A percentile compares a stretch with the other conserved stretches of the same genome.
phyloP scores from a whole-genome alignment of 345 rosid species.

The Populus euphratica region DNA sequence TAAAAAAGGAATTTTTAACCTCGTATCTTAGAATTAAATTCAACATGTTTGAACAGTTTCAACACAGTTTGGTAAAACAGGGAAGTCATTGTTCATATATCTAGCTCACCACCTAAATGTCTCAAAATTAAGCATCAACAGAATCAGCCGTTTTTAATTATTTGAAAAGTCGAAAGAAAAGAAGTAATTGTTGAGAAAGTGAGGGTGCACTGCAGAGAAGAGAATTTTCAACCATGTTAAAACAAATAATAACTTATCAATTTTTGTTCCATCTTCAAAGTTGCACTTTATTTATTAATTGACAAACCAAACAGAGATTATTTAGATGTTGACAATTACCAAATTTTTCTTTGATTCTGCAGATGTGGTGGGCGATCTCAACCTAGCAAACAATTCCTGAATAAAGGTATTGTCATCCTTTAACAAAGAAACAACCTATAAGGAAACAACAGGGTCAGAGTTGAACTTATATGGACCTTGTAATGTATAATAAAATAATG shows the following conservation, averaged over 20 bases:
- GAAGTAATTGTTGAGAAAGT: background rate
- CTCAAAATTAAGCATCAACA: background rate
- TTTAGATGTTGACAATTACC: constrained; percentile 37
- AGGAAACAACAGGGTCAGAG: constrained; percentile 17
- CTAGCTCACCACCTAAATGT: background rate
- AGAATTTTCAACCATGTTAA: background rate
- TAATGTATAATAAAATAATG: background rate
- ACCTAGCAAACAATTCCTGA: constrained; percentile 76
- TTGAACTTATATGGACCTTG: background rate
- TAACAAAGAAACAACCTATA: constrained; percentile 71
- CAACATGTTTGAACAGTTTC: background rate
- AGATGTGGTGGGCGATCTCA: constrained; percentile 56
- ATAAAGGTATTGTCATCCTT: constrained; percentile 83
- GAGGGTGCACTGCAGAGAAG: background rate
- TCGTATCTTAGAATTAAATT: background rate
- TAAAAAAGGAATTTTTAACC: background rate
- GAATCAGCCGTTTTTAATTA: background rate
- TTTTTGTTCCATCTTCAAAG: background rate
- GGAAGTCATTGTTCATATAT: background rate
- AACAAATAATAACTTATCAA: background rate
- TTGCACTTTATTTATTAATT: background rate
- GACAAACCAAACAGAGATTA: background rate
- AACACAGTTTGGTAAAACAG: background rate
- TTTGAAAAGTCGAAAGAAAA: background rate
- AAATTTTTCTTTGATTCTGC: constrained; percentile 78